Conservation (phyloP, 2,329 filamentous ascomycete genomes). For the Penicillium nordicum region DNA sequence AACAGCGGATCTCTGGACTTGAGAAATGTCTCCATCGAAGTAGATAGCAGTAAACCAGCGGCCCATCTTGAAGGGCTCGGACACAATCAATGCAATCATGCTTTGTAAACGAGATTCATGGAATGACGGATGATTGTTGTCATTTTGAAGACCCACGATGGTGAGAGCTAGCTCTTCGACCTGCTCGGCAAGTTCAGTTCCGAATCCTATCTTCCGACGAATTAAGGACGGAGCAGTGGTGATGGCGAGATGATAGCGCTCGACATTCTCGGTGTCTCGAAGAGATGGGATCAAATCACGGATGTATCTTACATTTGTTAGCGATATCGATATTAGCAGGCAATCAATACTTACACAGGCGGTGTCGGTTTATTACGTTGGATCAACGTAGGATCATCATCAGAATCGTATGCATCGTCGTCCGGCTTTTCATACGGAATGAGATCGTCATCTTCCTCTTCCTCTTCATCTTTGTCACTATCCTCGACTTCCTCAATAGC, state of each 20-base stretch:
- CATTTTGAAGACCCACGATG: conserved; percentile 78
- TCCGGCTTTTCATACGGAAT: conserved; percentile 79
- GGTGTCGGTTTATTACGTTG: conserved; percentile 76
- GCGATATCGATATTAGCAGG: not conserved
- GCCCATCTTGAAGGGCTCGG: conserved; percentile 72
- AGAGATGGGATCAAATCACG: conserved; percentile 77
- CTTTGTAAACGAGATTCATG: conserved; percentile 70
- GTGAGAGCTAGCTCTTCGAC: conserved; percentile 73
- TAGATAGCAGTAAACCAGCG: conserved; percentile 81
- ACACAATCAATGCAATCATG: conserved; percentile 76
- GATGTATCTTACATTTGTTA: conserved; percentile 58
- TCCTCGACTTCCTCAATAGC: conserved; percentile 63
- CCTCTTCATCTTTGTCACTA: conserved; percentile 29
- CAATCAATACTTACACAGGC: conserved; percentile 59
- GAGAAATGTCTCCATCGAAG: conserved; percentile 87
- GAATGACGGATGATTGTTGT: conserved; percentile 77
- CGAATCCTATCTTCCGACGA: conserved; percentile 81
- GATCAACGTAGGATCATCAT: conserved; percentile 86
- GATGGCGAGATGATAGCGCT: conserved; percentile 77
- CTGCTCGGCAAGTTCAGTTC: conserved; percentile 82
- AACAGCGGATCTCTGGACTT: conserved; percentile 77
- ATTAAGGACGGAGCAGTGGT: conserved; percentile 75
- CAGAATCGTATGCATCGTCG: conserved; percentile 84
- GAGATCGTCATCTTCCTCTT: conserved; percentile 64
- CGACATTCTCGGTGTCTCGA: conserved; percentile 76